These are phyloP conservation scores for Berkeleyomyces basicola DNA, from an alignment of 2,329 filamentous ascomycete genomes.

Conservation along the genomic window DNA sequence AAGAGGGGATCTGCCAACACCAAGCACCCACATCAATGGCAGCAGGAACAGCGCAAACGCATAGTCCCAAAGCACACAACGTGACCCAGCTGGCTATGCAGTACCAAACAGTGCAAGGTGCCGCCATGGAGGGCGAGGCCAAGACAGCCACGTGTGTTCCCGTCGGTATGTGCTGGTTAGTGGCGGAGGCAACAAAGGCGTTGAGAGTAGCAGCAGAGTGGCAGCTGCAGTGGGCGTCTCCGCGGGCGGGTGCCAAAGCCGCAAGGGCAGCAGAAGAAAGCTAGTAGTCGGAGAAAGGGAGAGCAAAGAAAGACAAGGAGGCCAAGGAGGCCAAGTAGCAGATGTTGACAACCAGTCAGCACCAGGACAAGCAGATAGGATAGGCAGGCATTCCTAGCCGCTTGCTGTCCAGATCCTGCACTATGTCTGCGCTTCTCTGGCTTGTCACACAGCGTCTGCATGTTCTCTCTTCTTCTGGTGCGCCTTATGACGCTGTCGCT, in stretches of 20 bases:
- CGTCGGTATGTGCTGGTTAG: not conserved
- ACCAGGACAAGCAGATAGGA: not conserved
- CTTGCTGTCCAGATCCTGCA: not conserved
- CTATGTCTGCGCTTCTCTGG: not conserved
- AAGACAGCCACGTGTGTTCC: not conserved
- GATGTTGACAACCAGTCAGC: not conserved
- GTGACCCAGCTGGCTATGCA: not conserved
- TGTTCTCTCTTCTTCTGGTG: not conserved
- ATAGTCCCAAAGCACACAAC: not conserved
- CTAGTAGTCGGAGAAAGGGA: not conserved
- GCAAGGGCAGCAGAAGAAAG: too few relatives aligned
- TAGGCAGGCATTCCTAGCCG: not conserved
- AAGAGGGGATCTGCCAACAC: too few relatives aligned
- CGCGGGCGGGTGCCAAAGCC: too few relatives aligned
- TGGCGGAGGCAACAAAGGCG: not conserved
- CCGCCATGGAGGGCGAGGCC: not conserved
- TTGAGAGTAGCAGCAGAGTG: too few relatives aligned
- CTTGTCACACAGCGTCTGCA: not conserved
- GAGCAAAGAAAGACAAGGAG: too few relatives aligned
- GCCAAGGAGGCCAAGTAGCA: not conserved
- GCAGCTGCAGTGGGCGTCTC: too few relatives aligned
- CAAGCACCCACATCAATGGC: too few relatives aligned
- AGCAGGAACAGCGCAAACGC: not conserved
- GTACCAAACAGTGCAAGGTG: not conserved
- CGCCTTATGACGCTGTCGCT: not conserved